phyloP scores from a whole-genome alignment of 495 filamentous ascomycete species.

The Tetracladium setigerum region DNA sequence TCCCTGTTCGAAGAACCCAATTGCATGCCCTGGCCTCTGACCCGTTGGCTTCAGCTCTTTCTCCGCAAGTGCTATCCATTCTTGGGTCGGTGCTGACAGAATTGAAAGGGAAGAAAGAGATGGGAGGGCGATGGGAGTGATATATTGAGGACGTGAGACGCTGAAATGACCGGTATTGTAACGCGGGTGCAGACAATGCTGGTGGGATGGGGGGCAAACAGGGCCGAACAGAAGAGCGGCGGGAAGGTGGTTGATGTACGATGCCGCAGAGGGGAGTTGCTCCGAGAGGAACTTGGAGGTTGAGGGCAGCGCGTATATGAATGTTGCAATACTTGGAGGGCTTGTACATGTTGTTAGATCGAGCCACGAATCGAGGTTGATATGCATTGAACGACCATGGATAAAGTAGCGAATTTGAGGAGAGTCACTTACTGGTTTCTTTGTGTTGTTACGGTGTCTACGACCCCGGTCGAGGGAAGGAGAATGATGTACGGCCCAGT shows the following conservation, averaged over 20 bases:
- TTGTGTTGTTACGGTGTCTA: not conserved
- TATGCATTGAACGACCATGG: too few relatives aligned
- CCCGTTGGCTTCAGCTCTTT: constrained; percentile 1
- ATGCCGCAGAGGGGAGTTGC: not conserved
- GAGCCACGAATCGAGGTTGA: too few relatives aligned
- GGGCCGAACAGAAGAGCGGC: not conserved
- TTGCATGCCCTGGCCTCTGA: not conserved
- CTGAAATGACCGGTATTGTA: not conserved
- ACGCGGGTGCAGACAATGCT: not conserved
- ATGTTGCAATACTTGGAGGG: not conserved
- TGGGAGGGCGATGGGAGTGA: not conserved
- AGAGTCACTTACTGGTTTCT: too few relatives aligned
- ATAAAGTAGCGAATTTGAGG: too few relatives aligned
- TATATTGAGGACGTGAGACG: not conserved
- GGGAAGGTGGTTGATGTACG: constrained; percentile 4
- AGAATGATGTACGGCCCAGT: not conserved
- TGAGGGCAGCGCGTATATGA: not conserved
- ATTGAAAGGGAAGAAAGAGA: too few relatives aligned
- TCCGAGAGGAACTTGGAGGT: not conserved
- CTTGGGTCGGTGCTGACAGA: not conserved
- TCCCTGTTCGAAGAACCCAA: constrained; percentile 14
- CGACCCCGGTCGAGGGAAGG: not conserved
- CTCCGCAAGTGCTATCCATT: not conserved
- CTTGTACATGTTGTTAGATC: not conserved
- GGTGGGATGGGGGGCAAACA: not conserved